Evolutionary conservation across 2,329 filamentous ascomycete species (phyloP).

Genomic region (Tolypocladium guangdongense): DNA sequence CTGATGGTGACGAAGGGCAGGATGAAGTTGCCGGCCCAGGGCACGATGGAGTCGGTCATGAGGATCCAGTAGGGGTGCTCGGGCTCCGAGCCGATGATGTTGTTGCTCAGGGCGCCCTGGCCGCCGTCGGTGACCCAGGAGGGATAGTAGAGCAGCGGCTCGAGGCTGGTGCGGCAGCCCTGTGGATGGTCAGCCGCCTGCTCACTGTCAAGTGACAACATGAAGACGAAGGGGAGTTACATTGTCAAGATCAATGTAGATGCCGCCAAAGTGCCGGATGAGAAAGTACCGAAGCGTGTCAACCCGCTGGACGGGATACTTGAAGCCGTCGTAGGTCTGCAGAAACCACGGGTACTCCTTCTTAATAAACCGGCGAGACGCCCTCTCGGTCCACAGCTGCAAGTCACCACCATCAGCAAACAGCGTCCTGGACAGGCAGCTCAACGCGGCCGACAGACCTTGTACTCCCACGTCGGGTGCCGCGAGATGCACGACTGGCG

Average conservation of each 20-base stretch:
- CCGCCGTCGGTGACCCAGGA: constrained; percentile 4
- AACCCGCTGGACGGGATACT: constrained; percentile 65
- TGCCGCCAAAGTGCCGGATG: constrained; percentile 64
- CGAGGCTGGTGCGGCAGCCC: constrained; percentile 4
- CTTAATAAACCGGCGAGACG: constrained; percentile 59
- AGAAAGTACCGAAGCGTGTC: constrained; percentile 75
- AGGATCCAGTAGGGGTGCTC: constrained; percentile 5
- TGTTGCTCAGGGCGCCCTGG: constrained; percentile 4
- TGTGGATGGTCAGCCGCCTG: constrained; percentile 19
- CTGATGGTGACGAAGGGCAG: constrained; percentile 2
- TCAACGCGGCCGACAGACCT: background rate
- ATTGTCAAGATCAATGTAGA: constrained; percentile 67
- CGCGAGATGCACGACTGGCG: background rate
- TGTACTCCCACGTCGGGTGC: constrained; percentile 6
- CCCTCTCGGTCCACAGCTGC: constrained; percentile 60
- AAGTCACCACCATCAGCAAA: background rate
- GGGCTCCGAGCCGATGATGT: constrained; percentile 4
- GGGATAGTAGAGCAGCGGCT: constrained; percentile 6
- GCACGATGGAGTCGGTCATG: constrained; percentile 2
- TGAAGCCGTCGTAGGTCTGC: constrained; percentile 62
- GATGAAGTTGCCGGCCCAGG: background rate
- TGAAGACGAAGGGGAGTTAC: background rate
- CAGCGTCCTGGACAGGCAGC: background rate
- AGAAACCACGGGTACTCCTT: constrained; percentile 70
- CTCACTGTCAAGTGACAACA: background rate